Evolutionary conservation across 192 early-diverging fungal genomes (phyloP).

Genomic region (Phycomyces blakesleeanus): DNA sequence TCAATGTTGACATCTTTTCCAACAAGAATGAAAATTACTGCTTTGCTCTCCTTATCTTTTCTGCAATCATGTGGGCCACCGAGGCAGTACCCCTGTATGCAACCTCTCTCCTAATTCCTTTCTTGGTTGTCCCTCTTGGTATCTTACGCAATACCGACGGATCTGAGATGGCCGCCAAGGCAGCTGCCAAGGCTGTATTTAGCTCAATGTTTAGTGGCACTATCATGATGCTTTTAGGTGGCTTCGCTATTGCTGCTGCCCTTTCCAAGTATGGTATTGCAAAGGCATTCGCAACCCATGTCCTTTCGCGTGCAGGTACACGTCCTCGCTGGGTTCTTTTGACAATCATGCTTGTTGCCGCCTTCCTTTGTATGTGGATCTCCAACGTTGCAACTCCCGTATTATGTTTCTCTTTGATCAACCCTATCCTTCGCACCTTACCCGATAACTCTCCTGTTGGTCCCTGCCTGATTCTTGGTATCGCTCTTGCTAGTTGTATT

Average conservation of each 20-base stretch:
- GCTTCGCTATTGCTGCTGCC: conserved; percentile 73
- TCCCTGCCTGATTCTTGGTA: conserved; percentile 69
- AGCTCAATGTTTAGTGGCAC: conserved; percentile 74
- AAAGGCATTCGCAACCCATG: conserved; percentile 58
- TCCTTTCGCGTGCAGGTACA: conserved; percentile 68
- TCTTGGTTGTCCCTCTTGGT: conserved; percentile 59
- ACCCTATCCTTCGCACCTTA: conserved; percentile 70
- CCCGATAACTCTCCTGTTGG: conserved; percentile 57
- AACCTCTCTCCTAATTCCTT: conserved; percentile 65
- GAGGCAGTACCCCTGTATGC: conserved; percentile 76
- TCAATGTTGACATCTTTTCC: conserved; percentile 60
- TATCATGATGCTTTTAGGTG: conserved; percentile 76
- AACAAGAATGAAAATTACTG: conserved; percentile 75
- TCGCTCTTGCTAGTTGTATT: conserved; percentile 69
- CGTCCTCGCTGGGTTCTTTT: conserved; percentile 65
- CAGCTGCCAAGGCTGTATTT: conserved; percentile 61
- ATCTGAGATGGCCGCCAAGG: conserved; percentile 47
- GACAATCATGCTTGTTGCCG: conserved; percentile 73
- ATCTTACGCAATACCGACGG: conserved; percentile 53
- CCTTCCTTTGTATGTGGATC: conserved; percentile 78
- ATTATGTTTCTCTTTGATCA: conserved; percentile 66
- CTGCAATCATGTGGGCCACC: conserved; percentile 83
- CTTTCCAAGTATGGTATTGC: conserved; percentile 75
- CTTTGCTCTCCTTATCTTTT: conserved; percentile 82
- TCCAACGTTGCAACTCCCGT: conserved; percentile 79